Percentiles rank a stretch among this genome's conserved stretches.
phyloP scores from a whole-genome alignment of 2,329 filamentous ascomycete genomes.

The Fusarium zealandicum region DNA sequence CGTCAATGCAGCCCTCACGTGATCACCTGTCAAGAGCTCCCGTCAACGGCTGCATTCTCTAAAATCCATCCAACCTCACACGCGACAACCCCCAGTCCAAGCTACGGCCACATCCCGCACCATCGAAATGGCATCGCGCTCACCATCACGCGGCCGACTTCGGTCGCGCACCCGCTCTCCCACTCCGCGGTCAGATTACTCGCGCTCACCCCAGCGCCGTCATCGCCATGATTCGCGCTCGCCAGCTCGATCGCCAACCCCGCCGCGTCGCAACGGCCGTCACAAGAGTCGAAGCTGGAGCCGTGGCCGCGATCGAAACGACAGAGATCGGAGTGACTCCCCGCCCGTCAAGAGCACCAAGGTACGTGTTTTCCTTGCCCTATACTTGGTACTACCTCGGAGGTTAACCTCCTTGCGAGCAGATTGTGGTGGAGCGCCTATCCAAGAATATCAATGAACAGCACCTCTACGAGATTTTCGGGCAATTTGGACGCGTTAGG shows the following conservation, averaged over 20 bases:
- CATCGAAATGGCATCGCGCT: conserved; percentile 42
- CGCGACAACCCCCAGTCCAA: conserved; percentile 13
- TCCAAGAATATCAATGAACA: conserved; percentile 93
- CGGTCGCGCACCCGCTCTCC: conserved; percentile 48
- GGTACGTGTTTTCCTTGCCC: conserved; percentile 45
- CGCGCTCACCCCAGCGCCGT: conserved; percentile 44
- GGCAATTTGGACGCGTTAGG: conserved; percentile 82
- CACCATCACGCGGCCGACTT: conserved; percentile 44
- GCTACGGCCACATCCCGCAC: not conserved
- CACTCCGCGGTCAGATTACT: conserved; percentile 45
- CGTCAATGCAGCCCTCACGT: conserved; percentile 18
- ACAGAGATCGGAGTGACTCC: conserved; percentile 48
- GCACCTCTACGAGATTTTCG: conserved; percentile 92
- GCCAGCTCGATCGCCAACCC: conserved; percentile 44
- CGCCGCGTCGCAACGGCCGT: conserved; percentile 46
- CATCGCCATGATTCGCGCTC: conserved; percentile 47
- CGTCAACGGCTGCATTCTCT: conserved; percentile 9
- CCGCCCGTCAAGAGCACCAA: conserved; percentile 60
- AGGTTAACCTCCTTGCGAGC: conserved; percentile 20
- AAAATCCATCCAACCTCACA: conserved; percentile 9
- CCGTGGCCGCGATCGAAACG: conserved; percentile 44
- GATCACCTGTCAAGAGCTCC: conserved; percentile 32
- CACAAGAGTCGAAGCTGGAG: conserved; percentile 46
- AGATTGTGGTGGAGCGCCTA: conserved; percentile 96
- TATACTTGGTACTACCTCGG: not conserved